Evolutionary conservation across 805 yeast species (phyloP).

Genomic region (Sporopachydermia lactativora): DNA sequence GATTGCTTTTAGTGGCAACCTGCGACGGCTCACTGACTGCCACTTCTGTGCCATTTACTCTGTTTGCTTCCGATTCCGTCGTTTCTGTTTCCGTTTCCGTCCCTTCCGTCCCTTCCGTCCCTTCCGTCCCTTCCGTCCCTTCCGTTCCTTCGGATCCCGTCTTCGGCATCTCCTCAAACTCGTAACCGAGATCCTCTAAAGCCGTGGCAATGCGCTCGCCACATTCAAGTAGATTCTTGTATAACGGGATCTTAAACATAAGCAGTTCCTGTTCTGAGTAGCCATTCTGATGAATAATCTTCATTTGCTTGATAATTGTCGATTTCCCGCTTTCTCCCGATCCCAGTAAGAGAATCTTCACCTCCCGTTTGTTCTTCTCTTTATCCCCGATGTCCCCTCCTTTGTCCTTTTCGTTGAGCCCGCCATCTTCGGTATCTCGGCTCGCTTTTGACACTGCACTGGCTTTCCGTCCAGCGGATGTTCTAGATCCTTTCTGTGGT

Average conservation of each 20-base stretch:
- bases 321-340: conserved; percentile 63
- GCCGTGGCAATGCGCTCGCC: conserved; percentile 52
- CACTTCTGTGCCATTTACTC: neutral
- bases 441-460: conserved; percentile 2
- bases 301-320: conserved; percentile 50
- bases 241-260: conserved; percentile 60
- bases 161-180: conserved; percentile 19
- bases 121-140: conserved; percentile 14
- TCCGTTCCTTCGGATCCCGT: conserved; percentile 19
- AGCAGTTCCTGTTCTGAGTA: conserved; percentile 45
- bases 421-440: neutral
- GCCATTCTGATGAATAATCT: conserved; percentile 46
- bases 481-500: neutral
- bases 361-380: conserved; percentile 26
- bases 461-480: neutral
- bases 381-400: conserved; percentile 5
- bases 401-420: neutral
- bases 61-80: conserved; percentile 1
- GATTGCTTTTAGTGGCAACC: conserved; percentile 1
- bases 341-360: conserved; percentile 58
- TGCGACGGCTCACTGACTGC: neutral
- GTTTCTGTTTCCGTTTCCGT: neutral
- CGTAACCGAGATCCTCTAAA: conserved; percentile 30
- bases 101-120: conserved; percentile 1
- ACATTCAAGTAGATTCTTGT: conserved; percentile 53